Evolutionary conservation across 108 stramenopile genomes (phyloP).

Genomic region (Chaetoceros muelleri): DNA sequence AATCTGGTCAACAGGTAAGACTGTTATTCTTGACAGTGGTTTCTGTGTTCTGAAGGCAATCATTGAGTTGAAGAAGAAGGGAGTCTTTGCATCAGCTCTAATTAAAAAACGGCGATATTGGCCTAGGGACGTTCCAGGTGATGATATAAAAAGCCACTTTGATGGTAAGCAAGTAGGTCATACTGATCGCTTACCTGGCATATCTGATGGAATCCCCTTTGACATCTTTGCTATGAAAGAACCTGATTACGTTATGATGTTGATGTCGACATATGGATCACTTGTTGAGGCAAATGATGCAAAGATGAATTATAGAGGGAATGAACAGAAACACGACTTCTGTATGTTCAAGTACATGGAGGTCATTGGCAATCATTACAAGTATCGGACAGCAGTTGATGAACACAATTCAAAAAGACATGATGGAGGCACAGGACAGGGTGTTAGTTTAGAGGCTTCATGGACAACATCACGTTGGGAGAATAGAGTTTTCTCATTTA

Average conservation of each 20-base stretch:
- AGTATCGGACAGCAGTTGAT: conserved; percentile 12
- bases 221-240: conserved; percentile 20
- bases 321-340: not conserved
- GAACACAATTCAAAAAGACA: too few species aligned
- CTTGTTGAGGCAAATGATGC: not conserved
- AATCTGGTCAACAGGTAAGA: conserved; percentile 11
- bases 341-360: conserved; percentile 6
- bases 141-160: conserved; percentile 13
- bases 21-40: too few species aligned
- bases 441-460: conserved; percentile 12
- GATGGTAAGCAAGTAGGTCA: conserved; percentile 6
- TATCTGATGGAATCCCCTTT: not conserved
- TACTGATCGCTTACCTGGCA: conserved; percentile 6
- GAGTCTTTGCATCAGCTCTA: conserved; percentile 22
- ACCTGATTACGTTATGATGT: conserved; percentile 17
- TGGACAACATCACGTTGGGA: conserved; percentile 16
- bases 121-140: conserved; percentile 16
- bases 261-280: conserved; percentile 20
- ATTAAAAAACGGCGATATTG: conserved; percentile 23
- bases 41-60: conserved; percentile 24
- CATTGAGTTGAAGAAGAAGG: conserved; percentile 13
- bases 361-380: conserved; percentile 9
- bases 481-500: conserved; percentile 9
- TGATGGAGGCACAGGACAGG: too few species aligned
- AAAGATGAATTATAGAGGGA: too few species aligned